phyloP scores from a whole-genome alignment of 345 rosid species.

The Populus euphratica region DNA sequence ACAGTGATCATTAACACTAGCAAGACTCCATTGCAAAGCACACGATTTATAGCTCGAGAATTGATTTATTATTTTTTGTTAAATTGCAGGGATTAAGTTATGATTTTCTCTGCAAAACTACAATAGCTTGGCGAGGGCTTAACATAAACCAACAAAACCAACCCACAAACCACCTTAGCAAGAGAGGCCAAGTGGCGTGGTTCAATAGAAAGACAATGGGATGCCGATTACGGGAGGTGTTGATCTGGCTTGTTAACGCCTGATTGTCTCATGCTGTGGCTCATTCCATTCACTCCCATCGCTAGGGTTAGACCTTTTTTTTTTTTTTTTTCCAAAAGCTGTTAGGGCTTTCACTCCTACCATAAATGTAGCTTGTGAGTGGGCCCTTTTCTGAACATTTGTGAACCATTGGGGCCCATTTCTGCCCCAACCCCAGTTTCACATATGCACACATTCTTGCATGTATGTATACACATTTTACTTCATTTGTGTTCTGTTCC shows the following conservation, averaged over 20 bases:
- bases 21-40: too few relatives aligned
- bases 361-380: background rate
- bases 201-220: background rate
- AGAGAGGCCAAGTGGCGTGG: background rate
- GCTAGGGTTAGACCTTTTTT: background rate
- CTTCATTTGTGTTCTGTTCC: slow-evolving; percentile 14
- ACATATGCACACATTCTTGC: slow-evolving; percentile 10
- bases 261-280: slow-evolving; percentile 37
- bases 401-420: slow-evolving; percentile 19
- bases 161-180: background rate
- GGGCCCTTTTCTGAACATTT: slow-evolving; percentile 2
- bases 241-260: slow-evolving; percentile 22
- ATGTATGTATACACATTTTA: too few relatives aligned
- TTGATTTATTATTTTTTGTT: background rate
- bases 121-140: background rate
- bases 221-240: background rate
- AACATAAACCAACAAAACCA: background rate
- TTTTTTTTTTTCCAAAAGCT: background rate
- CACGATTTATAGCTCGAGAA: background rate
- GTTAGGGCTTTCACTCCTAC: slow-evolving; percentile 10
- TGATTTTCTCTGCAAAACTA: background rate
- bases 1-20: too few relatives aligned
- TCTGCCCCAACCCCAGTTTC: slow-evolving; percentile 9
- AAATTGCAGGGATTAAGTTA: background rate
- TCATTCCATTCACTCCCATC: background rate